Evolutionary conservation across 192 early-diverging fungal species (phyloP).

Genomic region (Anaeromyces robustus): DNA sequence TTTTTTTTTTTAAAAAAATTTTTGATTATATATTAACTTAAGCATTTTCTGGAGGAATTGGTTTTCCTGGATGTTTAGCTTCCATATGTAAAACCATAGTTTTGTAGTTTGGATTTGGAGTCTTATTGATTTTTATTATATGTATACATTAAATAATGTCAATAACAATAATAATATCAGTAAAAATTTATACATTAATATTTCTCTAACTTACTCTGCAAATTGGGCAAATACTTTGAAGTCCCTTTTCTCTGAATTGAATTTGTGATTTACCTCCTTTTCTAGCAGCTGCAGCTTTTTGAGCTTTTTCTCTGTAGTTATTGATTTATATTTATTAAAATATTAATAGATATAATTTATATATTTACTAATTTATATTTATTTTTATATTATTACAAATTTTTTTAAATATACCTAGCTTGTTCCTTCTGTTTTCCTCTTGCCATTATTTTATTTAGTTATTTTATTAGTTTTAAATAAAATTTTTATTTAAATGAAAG

Average conservation of each 20-base stretch:
- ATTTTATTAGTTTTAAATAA: too few species aligned
- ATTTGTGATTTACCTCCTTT: constrained; percentile 17
- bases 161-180: too few species aligned
- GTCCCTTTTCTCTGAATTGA: constrained; percentile 7
- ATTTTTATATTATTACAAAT: too few species aligned
- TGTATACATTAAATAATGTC: too few species aligned
- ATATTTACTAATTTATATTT: too few species aligned
- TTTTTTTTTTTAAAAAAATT: too few species aligned
- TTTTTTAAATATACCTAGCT: constrained; percentile 8
- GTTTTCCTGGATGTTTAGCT: constrained; percentile 9
- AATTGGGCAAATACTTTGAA: constrained; percentile 16
- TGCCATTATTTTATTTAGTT: constrained; percentile 3
- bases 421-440: constrained; percentile 24
- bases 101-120: constrained; percentile 15
- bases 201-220: constrained; percentile 12
- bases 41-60: too few species aligned
- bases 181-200: too few species aligned
- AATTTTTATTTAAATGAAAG: too few species aligned
- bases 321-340: too few species aligned
- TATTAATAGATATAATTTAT: too few species aligned
- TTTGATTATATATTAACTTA: background rate
- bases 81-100: constrained; percentile 15
- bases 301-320: constrained; percentile 17
- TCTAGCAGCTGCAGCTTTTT: constrained; percentile 13
- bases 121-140: constrained; percentile 2